Percentiles rank a stretch among this genome's conserved stretches.
phyloP scores from a whole-genome alignment of 1,284 basidiomycete species.

The Peniophora sp. region DNA sequence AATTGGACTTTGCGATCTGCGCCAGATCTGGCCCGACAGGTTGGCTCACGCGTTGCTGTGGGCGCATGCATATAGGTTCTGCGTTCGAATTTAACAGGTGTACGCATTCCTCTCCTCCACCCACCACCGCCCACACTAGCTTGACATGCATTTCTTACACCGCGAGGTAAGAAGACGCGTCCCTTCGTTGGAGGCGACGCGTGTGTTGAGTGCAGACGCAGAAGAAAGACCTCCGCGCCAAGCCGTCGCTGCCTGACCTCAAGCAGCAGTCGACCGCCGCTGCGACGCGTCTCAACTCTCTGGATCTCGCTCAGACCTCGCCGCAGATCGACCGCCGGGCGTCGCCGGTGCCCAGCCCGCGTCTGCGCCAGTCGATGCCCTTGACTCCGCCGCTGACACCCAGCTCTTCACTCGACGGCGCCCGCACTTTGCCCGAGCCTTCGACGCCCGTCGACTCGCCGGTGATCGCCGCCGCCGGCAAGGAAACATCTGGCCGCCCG shows the following conservation, averaged over 20 bases:
- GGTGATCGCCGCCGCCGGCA: background rate
- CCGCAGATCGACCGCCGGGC: constrained; percentile 13
- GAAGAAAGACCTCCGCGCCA: background rate
- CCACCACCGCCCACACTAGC: too few relatives aligned
- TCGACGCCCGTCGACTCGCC: constrained; percentile 1
- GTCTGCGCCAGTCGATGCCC: constrained; percentile 19
- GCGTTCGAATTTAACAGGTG: too few relatives aligned
- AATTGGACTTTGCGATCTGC: too few relatives aligned
- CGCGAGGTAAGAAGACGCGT: background rate
- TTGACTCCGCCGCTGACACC: constrained; percentile 53
- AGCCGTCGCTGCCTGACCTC: constrained; percentile 3
- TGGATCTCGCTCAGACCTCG: constrained; percentile 16
- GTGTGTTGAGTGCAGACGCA: background rate
- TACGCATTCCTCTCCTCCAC: too few relatives aligned
- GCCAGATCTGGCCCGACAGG: too few relatives aligned
- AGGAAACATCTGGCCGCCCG: background rate
- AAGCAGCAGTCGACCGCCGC: background rate
- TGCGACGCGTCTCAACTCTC: constrained; percentile 13
- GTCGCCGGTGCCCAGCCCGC: constrained; percentile 9
- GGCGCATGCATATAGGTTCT: too few relatives aligned
- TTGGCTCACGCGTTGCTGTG: too few relatives aligned
- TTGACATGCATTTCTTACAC: background rate
- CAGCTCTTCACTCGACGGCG: constrained; percentile 32
- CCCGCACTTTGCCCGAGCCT: constrained; percentile 2
- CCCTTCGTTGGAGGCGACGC: background rate